phyloP scores from a whole-genome alignment of 331 rosid species.

The Rhamnella rubrinervis region DNA sequence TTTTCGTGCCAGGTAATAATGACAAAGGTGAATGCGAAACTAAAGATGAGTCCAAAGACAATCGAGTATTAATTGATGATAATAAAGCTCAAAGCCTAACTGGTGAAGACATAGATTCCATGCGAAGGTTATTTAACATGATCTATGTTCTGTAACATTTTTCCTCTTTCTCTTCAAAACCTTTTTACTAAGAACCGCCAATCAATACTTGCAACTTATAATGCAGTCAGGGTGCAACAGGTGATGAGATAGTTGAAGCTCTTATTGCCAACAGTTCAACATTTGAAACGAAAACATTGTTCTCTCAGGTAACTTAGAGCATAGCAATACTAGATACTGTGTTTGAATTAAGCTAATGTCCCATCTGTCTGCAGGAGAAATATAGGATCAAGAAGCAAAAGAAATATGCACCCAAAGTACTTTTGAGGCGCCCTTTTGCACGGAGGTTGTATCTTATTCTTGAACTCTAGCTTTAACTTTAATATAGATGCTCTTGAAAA shows the following conservation, averaged over 20 bases:
- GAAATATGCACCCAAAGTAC: slow-evolving; percentile 90
- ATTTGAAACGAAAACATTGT: slow-evolving; percentile 82
- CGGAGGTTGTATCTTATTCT: slow-evolving; percentile 51
- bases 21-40: slow-evolving; percentile 32
- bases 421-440: slow-evolving; percentile 79
- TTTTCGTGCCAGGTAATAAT: slow-evolving; percentile 38
- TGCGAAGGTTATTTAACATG: slow-evolving; percentile 55
- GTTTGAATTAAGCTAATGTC: slow-evolving; percentile 14
- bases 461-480: neutral
- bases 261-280: slow-evolving; percentile 90
- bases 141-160: neutral
- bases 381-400: slow-evolving; percentile 91
- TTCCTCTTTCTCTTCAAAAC: neutral
- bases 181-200: neutral
- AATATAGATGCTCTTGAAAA: neutral
- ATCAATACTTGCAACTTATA: slow-evolving; percentile 1
- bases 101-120: slow-evolving; percentile 79
- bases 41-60: slow-evolving; percentile 60
- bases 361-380: slow-evolving; percentile 64
- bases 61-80: slow-evolving; percentile 70
- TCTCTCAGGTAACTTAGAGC: slow-evolving; percentile 73
- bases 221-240: slow-evolving; percentile 85
- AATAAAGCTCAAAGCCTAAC: slow-evolving; percentile 85
- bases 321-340: neutral
- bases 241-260: slow-evolving; percentile 90